Conservation (phyloP, 208 protist species). For the Blastocrithidia nonstop region DNA sequence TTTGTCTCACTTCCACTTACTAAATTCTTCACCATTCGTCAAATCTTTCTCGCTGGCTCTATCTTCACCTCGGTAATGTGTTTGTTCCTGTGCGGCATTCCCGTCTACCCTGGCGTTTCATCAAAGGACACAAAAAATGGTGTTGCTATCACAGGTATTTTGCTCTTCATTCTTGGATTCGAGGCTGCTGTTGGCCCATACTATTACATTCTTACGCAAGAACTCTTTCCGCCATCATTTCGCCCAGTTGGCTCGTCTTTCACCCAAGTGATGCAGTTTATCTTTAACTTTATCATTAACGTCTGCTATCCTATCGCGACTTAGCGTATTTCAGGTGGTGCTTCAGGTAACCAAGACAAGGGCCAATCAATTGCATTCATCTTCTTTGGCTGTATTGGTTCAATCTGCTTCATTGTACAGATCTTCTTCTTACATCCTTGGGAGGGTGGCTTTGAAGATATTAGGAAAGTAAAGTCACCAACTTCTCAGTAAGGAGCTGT, state of each 20-base stretch:
- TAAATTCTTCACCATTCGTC: constrained; percentile 46
- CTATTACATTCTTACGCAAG: constrained; percentile 71
- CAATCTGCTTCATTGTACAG: constrained; percentile 55
- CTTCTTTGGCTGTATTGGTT: constrained; percentile 56
- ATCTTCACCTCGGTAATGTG: constrained; percentile 45
- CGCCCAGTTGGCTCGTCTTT: constrained; percentile 48
- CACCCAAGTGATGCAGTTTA: constrained; percentile 53
- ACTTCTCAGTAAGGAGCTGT: too few relatives aligned
- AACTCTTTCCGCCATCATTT: constrained; percentile 71
- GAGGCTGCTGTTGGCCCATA: constrained; percentile 61
- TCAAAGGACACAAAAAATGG: constrained; percentile 26
- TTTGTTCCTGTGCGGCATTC: constrained; percentile 65
- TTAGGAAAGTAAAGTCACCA: too few relatives aligned
- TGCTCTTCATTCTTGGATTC: constrained; percentile 61
- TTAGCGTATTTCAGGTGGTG: constrained; percentile 61
- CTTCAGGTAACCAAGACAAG: constrained; percentile 73
- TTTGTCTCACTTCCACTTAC: constrained; percentile 53
- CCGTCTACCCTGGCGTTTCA: constrained; percentile 59
- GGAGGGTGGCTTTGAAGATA: constrained; percentile 15
- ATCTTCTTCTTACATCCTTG: constrained; percentile 65
- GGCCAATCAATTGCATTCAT: constrained; percentile 78
- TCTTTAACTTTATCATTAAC: constrained; percentile 84
- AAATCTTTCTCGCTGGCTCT: constrained; percentile 46
- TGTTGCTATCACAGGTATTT: constrained; percentile 62
- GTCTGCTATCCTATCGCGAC: constrained; percentile 69